Evolutionary conservation across 345 rosid species (phyloP).

Genomic region (Brassica nigra): DNA sequence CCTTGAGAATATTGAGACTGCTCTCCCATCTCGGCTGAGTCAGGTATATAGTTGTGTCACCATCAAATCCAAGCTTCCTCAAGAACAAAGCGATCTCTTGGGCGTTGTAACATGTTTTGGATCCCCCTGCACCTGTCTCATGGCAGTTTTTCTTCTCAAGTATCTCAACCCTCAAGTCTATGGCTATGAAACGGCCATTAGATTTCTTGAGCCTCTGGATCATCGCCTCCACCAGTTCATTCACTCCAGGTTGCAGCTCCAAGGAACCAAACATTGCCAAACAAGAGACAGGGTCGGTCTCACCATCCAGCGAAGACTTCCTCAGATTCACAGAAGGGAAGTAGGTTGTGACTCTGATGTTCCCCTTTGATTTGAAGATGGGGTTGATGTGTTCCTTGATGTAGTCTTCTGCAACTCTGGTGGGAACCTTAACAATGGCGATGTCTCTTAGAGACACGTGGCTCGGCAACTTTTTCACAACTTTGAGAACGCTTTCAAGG

Average conservation of each 20-base stretch:
- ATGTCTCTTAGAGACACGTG: conserved; percentile 62
- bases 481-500: conserved; percentile 70
- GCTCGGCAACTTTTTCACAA: conserved; percentile 60
- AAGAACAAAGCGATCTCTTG: conserved; percentile 80
- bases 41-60: conserved; percentile 75
- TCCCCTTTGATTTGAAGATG: conserved; percentile 66
- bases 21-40: conserved; percentile 97
- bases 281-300: conserved; percentile 66
- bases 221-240: conserved; percentile 81
- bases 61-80: conserved; percentile 78
- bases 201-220: conserved; percentile 70
- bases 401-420: conserved; percentile 75
- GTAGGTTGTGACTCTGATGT: conserved; percentile 86
- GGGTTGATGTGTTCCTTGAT: conserved; percentile 69
- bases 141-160: conserved; percentile 74
- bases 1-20: conserved; percentile 79
- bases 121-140: conserved; percentile 43
- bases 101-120: conserved; percentile 77
- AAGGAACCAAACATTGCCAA: conserved; percentile 86
- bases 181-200: conserved; percentile 72
- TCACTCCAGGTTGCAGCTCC: conserved; percentile 70
- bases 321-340: conserved; percentile 89
- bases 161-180: conserved; percentile 86
- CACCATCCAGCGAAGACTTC: conserved; percentile 58
- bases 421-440: conserved; percentile 84